Evolutionary conservation across 1,139 yeast species (phyloP), one percentile per base, ranked within the genome.

Genomic region (Sugiyamaella castrensis): DNA sequence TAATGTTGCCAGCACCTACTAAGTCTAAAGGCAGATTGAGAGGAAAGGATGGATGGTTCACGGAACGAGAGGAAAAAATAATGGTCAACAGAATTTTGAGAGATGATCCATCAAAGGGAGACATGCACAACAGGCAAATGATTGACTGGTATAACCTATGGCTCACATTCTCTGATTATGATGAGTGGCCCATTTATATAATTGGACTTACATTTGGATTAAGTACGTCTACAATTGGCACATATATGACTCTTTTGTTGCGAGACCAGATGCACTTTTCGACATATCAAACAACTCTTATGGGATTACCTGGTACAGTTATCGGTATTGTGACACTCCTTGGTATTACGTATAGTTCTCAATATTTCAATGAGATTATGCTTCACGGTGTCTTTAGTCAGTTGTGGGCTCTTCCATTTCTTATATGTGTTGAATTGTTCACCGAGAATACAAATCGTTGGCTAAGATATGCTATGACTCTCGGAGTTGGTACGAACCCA

Each of bases 101-200:
- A n/a, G n/a, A n/a, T 62, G 89, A 83, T 58, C 87, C 88, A 6
- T 67, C 77, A 1, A 82, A 82, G 64, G 86, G 87, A 13, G 83
- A 80, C 54, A 80, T 81, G 85, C 73, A 81, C 60, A 82, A 82
- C 60, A 72, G 85, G 53, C 79, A 80, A 57, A 79, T 80, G 0
- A 67, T 82, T 8, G 62, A 72, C 7, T 59, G 66, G 16, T 66
- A 57, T 43, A 71, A 71, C 46, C 61, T 81, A 30, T 58, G 68
- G 58, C 62, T 65, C 37, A 69, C 81, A 1, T 47, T 81, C 2
- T 60, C 47, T 8, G 87, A 83, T 62, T 78, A 73, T 56, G 81
- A 82, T 60, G 58, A 81, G 47, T 75, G 81, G 79, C 87, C 87
- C 8, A 65, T 82, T 26, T 82, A 80, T 57, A 48, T 73, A 9